These are phyloP conservation scores for Clarkia xantiana DNA, from an alignment of 345 rosid genomes.

Conservation along the genomic window DNA sequence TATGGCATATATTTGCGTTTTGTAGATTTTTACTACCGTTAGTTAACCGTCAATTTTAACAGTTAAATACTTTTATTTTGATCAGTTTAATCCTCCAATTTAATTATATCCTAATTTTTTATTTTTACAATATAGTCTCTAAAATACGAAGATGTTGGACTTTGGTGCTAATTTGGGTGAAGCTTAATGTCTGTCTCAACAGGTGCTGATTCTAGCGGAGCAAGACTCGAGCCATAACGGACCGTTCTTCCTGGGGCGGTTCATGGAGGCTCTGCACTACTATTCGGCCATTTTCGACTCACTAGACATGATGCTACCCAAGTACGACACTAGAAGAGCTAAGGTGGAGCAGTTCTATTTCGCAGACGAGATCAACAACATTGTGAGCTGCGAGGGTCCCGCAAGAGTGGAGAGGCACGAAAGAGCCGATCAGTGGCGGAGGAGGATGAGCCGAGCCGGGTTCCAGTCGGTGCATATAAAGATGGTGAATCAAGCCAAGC, in stretches of 20 bases:
- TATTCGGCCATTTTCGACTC: constrained; percentile 48
- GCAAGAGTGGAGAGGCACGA: constrained; percentile 44
- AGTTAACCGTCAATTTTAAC: no score
- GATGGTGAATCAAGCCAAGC: constrained; percentile 22
- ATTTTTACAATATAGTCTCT: no score
- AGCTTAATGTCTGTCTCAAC: constrained; percentile 13
- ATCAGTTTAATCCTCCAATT: no score
- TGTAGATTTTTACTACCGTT: no score
- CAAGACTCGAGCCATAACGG: constrained; percentile 41
- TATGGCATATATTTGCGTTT: no score
- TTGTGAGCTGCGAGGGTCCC: constrained; percentile 42
- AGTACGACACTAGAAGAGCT: constrained; percentile 38
- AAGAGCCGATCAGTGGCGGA: constrained; percentile 37
- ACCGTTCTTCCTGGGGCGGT: constrained; percentile 45
- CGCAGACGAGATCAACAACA: constrained; percentile 50
- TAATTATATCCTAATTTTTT: no score
- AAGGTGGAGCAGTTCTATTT: constrained; percentile 47
- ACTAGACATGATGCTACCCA: constrained; percentile 36
- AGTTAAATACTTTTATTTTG: no score
- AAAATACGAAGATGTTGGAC: no score
- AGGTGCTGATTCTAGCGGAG: constrained; percentile 25
- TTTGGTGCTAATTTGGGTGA: no score
- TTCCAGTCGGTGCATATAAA: constrained; percentile 22
- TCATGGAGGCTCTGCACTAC: constrained; percentile 57
- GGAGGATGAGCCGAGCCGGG: constrained; percentile 49